Evolutionary conservation across 2,329 filamentous ascomycete genomes (phyloP), one percentile per base, ranked within the genome.

Genomic region (Helicocarpus griseus): DNA sequence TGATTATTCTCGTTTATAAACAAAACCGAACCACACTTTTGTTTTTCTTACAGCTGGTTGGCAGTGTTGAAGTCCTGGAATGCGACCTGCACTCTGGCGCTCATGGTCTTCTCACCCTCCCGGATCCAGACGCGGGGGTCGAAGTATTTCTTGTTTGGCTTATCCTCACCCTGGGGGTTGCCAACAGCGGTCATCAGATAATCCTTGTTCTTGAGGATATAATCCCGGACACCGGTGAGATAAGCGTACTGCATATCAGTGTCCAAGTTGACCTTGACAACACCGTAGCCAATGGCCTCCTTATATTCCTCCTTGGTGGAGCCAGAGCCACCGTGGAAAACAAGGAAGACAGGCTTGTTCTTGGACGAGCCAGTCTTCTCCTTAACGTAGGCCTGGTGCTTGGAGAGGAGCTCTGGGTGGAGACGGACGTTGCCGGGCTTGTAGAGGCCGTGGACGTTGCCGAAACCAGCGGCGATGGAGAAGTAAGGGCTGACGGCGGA

Each of bases 221-320:
- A 98, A 77, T 98, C 91, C 58, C 93, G 87, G 77, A 97, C 86
- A 75, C 93, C 93, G 56, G 76, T 76, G 61, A 93, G 80, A 81
- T 97, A 98, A 54, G 91, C 90, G 73, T 83, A 95, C 79, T 97
- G 91, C 75, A 97, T 81, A 69, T 98, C 93, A 48, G 93, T 98
- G 76, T 98, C 93, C 65, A 98, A 79, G 79, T 98, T 98, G 76
- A 98, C 93, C 85, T 98, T 98, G 77, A 96, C 86, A 63, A 98
- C 91, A 79, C 93, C 93, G 73, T 91, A 86, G 69, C 77, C 76
- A 73, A 96, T 96, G 68, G 90, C 91, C 63, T 89, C 82, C 58
- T 77, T 79, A 81, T 87, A 98, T 77, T 98, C 93, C 63, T 88
- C 74, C 79, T 95, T 94, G 70, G 80, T 79, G 60, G 87, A 94